phyloP scores from a whole-genome alignment of 2,329 filamentous ascomycete genomes.

The Fusarium beomiforme region DNA sequence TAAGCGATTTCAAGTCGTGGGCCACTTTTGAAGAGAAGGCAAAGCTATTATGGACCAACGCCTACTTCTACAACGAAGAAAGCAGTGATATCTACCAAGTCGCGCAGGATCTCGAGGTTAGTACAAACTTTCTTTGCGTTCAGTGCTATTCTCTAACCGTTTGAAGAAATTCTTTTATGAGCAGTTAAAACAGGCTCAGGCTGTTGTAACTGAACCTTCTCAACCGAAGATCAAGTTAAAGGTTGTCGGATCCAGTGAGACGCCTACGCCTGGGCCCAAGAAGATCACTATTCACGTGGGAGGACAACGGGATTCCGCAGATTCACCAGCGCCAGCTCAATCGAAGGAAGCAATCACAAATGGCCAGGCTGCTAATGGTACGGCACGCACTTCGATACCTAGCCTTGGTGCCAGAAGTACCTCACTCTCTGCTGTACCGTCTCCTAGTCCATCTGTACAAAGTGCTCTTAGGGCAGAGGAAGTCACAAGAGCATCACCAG shows the following conservation, averaged over 20 bases:
- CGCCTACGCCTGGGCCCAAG: constrained; percentile 58
- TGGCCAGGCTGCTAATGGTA: constrained; percentile 35
- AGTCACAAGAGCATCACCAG: constrained; percentile 41
- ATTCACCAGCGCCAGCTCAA: constrained; percentile 57
- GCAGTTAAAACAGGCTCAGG: constrained; percentile 76
- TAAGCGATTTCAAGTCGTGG: constrained; percentile 83
- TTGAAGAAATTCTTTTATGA: constrained; percentile 74
- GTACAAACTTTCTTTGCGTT: not conserved
- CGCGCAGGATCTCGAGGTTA: constrained; percentile 82
- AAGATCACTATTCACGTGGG: constrained; percentile 79
- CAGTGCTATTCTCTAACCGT: constrained; percentile 17
- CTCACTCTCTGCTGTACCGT: constrained; percentile 51
- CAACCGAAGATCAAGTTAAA: constrained; percentile 85
- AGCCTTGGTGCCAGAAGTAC: constrained; percentile 49
- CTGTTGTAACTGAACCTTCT: constrained; percentile 75
- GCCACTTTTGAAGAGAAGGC: constrained; percentile 81
- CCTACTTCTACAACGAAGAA: constrained; percentile 90
- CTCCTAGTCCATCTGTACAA: constrained; percentile 57
- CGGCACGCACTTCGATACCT: constrained; percentile 30
- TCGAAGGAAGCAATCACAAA: constrained; percentile 35
- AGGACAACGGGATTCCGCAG: constrained; percentile 63
- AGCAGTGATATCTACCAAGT: constrained; percentile 84
- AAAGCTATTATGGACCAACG: constrained; percentile 87
- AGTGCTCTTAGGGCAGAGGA: constrained; percentile 52
- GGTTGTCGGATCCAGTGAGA: constrained; percentile 61